Evolutionary conservation across 331 rosid species (phyloP).

Genomic region (Malus hybrid): DNA sequence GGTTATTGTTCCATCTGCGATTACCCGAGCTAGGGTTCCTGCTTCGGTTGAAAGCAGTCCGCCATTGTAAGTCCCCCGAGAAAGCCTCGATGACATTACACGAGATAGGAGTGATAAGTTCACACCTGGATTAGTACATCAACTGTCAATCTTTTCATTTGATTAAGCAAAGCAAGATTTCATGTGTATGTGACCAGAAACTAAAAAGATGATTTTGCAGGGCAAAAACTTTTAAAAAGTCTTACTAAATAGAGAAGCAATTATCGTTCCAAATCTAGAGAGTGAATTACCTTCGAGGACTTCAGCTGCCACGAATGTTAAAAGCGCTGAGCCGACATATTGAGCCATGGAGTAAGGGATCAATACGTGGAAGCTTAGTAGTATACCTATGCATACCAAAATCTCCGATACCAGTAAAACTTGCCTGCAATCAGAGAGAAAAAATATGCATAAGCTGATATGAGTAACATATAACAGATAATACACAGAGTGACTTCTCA

Average conservation of each 20-base stretch:
- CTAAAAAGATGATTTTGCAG: neutral
- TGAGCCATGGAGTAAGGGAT: constrained; percentile 63
- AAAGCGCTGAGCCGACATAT: constrained; percentile 73
- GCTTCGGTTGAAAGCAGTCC: constrained; percentile 87
- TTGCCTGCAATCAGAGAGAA: constrained; percentile 46
- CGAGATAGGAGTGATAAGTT: constrained; percentile 81
- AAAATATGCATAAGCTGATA: neutral
- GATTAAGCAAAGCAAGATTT: neutral
- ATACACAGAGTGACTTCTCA: neutral
- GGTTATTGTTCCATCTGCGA: constrained; percentile 87
- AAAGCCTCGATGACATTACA: constrained; percentile 79
- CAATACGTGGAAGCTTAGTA: constrained; percentile 59
- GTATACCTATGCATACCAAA: constrained; percentile 64
- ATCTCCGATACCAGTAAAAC: constrained; percentile 70
- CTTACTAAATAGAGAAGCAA: too few species aligned
- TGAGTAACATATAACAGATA: too few species aligned
- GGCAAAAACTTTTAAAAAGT: neutral
- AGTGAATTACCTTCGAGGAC: constrained; percentile 66
- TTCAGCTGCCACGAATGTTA: constrained; percentile 79
- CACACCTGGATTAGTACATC: constrained; percentile 47
- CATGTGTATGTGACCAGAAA: neutral
- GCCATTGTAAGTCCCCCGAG: constrained; percentile 78
- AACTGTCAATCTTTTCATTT: neutral
- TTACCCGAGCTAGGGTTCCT: constrained; percentile 79
- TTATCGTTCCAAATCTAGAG: neutral